Conservation (phyloP, 192 early-diverging fungal genomes). For the Rhizoclosmatium globosum region DNA sequence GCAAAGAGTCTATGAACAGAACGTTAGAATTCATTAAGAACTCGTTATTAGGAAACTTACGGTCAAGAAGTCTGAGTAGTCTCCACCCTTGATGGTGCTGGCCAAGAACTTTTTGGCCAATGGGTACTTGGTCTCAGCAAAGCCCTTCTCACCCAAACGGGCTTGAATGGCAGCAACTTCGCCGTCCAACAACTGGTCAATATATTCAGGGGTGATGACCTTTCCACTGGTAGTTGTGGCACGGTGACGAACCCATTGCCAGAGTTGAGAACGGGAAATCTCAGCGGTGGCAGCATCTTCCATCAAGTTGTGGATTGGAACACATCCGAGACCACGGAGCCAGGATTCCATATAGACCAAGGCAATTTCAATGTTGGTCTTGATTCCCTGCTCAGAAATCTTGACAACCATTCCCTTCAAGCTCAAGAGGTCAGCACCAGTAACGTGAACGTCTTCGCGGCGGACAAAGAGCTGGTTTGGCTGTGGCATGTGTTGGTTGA, state of each 20-base stretch:
- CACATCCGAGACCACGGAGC: constrained; percentile 94
- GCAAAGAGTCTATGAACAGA: constrained; percentile 69
- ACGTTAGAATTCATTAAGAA: background rate
- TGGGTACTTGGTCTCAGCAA: constrained; percentile 71
- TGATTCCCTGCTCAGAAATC: constrained; percentile 91
- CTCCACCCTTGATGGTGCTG: constrained; percentile 81
- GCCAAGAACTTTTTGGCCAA: constrained; percentile 75
- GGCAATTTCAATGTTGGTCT: constrained; percentile 91
- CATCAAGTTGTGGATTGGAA: constrained; percentile 98
- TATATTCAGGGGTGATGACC: constrained; percentile 78
- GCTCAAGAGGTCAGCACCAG: constrained; percentile 81
- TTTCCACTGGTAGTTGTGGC: constrained; percentile 84
- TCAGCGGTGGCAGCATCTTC: constrained; percentile 99
- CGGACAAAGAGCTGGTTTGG: constrained; percentile 95
- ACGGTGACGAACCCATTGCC: constrained; percentile 95
- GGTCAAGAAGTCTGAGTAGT: constrained; percentile 95
- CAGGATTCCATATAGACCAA: constrained; percentile 96
- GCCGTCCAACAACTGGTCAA: constrained; percentile 85
- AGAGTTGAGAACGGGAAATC: constrained; percentile 96
- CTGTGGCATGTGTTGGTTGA: constrained; percentile 94
- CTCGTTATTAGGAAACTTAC: constrained; percentile 22
- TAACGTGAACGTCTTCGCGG: constrained; percentile 90
- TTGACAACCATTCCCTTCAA: constrained; percentile 55
- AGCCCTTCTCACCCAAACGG: constrained; percentile 64
- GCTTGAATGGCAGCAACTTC: constrained; percentile 73